A percentile compares a stretch with the other conserved stretches of the same genome.
phyloP scores from a whole-genome alignment of 2,329 filamentous ascomycete species.

The Passalora sequoiae region DNA sequence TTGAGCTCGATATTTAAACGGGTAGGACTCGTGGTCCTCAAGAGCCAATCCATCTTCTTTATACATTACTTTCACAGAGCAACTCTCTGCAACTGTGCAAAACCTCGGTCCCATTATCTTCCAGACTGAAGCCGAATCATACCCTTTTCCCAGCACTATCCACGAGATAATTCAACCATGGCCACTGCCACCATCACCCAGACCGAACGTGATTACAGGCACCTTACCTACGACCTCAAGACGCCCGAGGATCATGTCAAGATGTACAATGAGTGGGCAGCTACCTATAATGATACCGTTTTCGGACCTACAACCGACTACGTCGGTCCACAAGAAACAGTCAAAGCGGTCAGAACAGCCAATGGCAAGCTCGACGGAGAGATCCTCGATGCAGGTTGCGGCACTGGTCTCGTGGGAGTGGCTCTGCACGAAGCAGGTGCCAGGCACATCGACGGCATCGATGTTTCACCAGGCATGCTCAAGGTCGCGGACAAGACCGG shows the following conservation, averaged over 20 bases:
- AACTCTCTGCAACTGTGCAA: no score
- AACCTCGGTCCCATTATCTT: no score
- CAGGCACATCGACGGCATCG: conserved; percentile 42
- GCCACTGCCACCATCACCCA: neutral
- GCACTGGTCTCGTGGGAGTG: conserved; percentile 8
- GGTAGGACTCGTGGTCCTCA: neutral
- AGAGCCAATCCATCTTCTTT: neutral
- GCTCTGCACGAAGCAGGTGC: conserved; percentile 1
- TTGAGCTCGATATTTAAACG: neutral
- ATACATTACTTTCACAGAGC: neutral
- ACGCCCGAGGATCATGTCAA: conserved; percentile 21
- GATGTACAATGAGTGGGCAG: conserved; percentile 47
- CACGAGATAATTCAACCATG: neutral
- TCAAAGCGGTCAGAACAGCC: conserved; percentile 11
- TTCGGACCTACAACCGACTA: conserved; percentile 35
- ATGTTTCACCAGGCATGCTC: conserved; percentile 52
- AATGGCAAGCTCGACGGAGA: conserved; percentile 14
- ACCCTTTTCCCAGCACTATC: neutral
- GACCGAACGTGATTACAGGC: conserved; percentile 1
- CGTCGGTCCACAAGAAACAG: conserved; percentile 35
- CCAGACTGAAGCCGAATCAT: no score
- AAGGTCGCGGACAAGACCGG: conserved; percentile 47
- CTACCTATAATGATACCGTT: conserved; percentile 42
- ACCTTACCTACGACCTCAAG: conserved; percentile 12
- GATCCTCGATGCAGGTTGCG: conserved; percentile 10